These are phyloP conservation scores for Chlorella sp. DNA, from an alignment of 139 green algal species.

Conservation along the genomic window DNA sequence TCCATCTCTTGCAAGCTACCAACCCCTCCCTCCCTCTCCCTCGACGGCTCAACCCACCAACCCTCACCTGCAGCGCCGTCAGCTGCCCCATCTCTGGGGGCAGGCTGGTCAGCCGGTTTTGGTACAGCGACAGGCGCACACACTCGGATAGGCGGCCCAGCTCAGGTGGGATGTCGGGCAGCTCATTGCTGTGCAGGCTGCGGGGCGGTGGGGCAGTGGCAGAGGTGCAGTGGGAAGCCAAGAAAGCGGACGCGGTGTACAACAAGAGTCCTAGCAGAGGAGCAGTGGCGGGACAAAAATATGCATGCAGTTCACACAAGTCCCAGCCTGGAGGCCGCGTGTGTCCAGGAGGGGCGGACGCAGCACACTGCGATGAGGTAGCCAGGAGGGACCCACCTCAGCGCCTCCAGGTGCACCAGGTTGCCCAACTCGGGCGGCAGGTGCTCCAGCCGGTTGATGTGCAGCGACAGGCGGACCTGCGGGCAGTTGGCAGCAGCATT, in stretches of 20 bases:
- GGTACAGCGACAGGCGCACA: constrained; percentile 43
- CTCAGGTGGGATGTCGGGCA: constrained; percentile 19
- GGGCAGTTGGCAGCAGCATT: no score
- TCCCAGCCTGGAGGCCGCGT: no score
- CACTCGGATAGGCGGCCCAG: constrained; percentile 33
- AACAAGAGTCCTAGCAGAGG: no score
- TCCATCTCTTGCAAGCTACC: no score
- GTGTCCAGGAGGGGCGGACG: no score
- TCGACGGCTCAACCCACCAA: no score
- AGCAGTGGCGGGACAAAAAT: background rate
- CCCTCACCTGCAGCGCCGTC: constrained; percentile 9
- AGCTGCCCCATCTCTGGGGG: constrained; percentile 23
- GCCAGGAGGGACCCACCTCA: no score
- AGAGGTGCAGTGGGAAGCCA: no score
- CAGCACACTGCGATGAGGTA: no score
- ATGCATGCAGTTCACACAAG: no score
- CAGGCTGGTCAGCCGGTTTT: constrained; percentile 43
- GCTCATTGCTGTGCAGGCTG: constrained; percentile 45
- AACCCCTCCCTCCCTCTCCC: no score
- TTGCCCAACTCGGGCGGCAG: constrained; percentile 44
- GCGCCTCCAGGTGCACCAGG: constrained; percentile 44
- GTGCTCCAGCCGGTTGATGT: constrained; percentile 49
- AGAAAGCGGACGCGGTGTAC: no score
- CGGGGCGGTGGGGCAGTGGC: background rate
- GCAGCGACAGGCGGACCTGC: constrained; percentile 36